Evolutionary conservation across 768 basidiomycete species (phyloP).

Genomic region (Porphyrellus cyaneotinctus): DNA sequence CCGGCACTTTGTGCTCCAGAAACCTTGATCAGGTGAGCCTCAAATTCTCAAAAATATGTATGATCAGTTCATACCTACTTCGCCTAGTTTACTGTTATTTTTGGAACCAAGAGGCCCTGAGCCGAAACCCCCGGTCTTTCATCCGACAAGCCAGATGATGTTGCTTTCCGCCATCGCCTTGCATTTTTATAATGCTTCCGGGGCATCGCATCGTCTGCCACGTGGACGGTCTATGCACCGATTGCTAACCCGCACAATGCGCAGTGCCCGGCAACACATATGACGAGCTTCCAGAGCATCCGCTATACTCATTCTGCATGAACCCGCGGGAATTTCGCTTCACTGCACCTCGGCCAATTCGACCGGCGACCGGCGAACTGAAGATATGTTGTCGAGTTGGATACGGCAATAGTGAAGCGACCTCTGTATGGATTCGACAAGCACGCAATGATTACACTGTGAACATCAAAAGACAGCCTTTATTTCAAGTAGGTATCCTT

Average conservation of each 20-base stretch:
- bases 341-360: conserved; percentile 3
- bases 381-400: conserved; percentile 13
- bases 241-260: neutral
- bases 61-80: neutral
- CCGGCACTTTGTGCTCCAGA: neutral
- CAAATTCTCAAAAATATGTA: neutral
- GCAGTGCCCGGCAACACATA: neutral
- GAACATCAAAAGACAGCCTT: conserved; percentile 29
- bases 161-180: neutral
- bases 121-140: no score
- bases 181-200: neutral
- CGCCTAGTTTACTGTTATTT: neutral
- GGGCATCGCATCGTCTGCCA: neutral
- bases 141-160: neutral
- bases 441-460: neutral
- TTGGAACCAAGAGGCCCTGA: neutral
- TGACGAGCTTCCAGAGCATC: neutral
- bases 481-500: conserved; percentile 27
- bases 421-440: conserved; percentile 3
- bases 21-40: neutral
- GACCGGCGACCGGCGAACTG: conserved; percentile 11
- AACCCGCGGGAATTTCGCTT: conserved; percentile 13
- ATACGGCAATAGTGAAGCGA: conserved; percentile 8
- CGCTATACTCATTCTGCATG: neutral
- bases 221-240: neutral